Conservation (phyloP, 75 land plant genomes). For the Sequoia sempervirens region DNA sequence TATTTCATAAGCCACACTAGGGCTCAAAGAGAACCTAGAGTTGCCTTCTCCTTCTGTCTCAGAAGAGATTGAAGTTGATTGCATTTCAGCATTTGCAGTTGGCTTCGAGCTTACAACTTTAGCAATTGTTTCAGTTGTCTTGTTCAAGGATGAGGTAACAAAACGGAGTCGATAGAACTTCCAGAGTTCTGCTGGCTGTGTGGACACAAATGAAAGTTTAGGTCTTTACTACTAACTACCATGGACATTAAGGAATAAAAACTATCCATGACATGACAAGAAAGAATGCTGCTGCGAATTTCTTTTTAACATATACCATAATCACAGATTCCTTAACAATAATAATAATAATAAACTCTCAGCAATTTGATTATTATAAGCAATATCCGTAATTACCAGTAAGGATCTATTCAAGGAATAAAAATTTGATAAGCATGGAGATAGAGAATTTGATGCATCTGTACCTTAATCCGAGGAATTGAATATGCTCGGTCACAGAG, state of each 20-base stretch:
- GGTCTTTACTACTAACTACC: not conserved
- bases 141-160: slow-evolving; percentile 70
- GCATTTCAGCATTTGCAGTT: not conserved
- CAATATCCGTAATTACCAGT: too few relatives aligned
- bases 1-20: slow-evolving; percentile 22
- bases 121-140: slow-evolving; percentile 37
- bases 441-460: not conserved
- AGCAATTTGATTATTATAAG: too few relatives aligned
- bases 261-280: not conserved
- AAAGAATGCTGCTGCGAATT: not conserved
- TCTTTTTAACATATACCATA: too few relatives aligned
- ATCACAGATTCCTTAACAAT: too few relatives aligned
- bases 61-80: not conserved
- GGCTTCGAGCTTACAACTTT: not conserved
- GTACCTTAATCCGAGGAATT: slow-evolving; percentile 50
- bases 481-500: slow-evolving; percentile 53
- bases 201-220: not conserved
- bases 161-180: slow-evolving; percentile 37
- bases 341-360: too few relatives aligned
- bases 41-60: not conserved
- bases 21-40: slow-evolving; percentile 4
- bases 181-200: slow-evolving; percentile 41
- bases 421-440: not conserved
- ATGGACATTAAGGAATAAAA: not conserved
- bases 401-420: too few relatives aligned